Conservation (phyloP, 768 basidiomycete genomes). For the Boletus bicolor region DNA sequence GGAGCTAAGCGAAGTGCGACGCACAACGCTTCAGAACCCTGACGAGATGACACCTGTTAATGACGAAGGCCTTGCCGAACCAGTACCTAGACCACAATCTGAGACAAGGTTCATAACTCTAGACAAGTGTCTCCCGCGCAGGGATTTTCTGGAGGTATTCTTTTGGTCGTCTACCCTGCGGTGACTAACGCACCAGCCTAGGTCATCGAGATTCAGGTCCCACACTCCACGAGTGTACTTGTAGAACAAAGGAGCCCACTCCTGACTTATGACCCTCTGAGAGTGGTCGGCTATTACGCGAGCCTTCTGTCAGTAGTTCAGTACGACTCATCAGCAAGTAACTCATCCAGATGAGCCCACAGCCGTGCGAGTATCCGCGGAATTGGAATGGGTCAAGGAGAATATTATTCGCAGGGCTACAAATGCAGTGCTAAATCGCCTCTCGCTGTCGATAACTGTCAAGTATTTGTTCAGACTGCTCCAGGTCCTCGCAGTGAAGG, state of each 20-base stretch:
- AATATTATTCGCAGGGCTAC: constrained; percentile 41
- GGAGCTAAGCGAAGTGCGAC: constrained; percentile 34
- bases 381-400: constrained; percentile 63
- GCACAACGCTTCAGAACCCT: constrained; percentile 38
- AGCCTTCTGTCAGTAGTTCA: constrained; percentile 79
- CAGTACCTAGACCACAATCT: constrained; percentile 29
- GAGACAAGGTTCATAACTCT: constrained; percentile 83
- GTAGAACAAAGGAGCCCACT: constrained; percentile 25
- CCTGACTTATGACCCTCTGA: constrained; percentile 65
- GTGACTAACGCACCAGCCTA: constrained; percentile 27
- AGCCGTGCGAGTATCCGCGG: constrained; percentile 51
- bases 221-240: constrained; percentile 8
- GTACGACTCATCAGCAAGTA: constrained; percentile 45
- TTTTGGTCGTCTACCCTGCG: not conserved
- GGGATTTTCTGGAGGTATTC: constrained; percentile 77
- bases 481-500: constrained; percentile 47
- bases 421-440: not conserved
- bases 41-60: constrained; percentile 53
- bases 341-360: constrained; percentile 58
- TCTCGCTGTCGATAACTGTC: constrained; percentile 48
- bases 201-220: constrained; percentile 63
- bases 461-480: constrained; percentile 68
- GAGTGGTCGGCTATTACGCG: constrained; percentile 94
- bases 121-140: constrained; percentile 79
- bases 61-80: constrained; percentile 43